Percentiles rank a stretch among this genome's conserved stretches.
Evolutionary conservation across 1,284 basidiomycete species (phyloP).

Genomic region (Somion occarium): DNA sequence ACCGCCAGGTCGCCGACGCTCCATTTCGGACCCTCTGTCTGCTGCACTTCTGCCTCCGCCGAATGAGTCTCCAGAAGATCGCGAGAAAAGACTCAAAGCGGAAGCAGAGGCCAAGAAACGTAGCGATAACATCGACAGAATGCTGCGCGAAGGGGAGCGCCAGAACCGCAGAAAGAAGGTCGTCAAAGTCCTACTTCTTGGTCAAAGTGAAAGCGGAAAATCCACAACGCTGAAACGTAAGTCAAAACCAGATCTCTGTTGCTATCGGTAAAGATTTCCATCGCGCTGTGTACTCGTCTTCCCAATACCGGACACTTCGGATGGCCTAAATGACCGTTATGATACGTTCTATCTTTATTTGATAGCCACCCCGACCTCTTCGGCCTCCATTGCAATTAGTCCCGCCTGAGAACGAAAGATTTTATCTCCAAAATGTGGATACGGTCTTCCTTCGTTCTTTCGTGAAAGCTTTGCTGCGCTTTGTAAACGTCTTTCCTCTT

Average conservation of each 20-base stretch:
- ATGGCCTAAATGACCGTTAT: background rate
- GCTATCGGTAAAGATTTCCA: slow-evolving; percentile 5
- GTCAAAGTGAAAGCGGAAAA: slow-evolving; percentile 80
- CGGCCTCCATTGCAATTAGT: too few relatives aligned
- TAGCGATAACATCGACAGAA: slow-evolving; percentile 74
- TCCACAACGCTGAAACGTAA: slow-evolving; percentile 80
- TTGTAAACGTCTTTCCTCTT: too few relatives aligned
- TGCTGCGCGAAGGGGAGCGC: slow-evolving; percentile 58
- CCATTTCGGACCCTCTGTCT: slow-evolving; percentile 62
- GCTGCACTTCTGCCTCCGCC: slow-evolving; percentile 61
- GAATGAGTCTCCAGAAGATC: slow-evolving; percentile 62
- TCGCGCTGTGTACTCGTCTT: background rate
- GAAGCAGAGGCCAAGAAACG: slow-evolving; percentile 68
- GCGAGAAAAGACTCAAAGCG: slow-evolving; percentile 52
- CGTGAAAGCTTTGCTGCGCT: too few relatives aligned
- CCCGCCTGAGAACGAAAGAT: background rate
- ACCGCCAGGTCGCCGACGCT: slow-evolving; percentile 18
- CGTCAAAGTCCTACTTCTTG: slow-evolving; percentile 72
- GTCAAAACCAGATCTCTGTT: slow-evolving; percentile 29
- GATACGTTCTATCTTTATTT: background rate
- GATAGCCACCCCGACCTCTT: background rate
- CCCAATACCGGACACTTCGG: background rate
- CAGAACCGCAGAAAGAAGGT: slow-evolving; percentile 55
- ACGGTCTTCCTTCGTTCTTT: too few relatives aligned
- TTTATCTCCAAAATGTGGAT: background rate